Evolutionary conservation across 495 filamentous ascomycete species (phyloP).

Genomic region (Clavariopsis aquatica): DNA sequence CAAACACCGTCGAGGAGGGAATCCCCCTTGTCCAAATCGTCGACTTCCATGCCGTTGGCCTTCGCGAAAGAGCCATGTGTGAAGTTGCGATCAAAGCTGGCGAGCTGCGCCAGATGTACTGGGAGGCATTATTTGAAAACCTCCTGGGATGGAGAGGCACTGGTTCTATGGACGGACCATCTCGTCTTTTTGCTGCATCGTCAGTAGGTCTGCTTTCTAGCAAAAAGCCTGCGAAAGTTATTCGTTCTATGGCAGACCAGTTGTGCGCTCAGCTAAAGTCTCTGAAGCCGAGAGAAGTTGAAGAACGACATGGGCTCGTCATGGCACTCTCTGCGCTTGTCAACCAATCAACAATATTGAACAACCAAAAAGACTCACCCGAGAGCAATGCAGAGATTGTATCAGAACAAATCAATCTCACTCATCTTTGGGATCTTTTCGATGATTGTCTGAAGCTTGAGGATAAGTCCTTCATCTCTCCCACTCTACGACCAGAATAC

Average conservation of each 20-base stretch:
- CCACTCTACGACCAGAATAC: constrained; percentile 37
- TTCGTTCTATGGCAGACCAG: constrained; percentile 28
- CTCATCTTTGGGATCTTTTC: constrained; percentile 31
- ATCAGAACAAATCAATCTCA: constrained; percentile 6
- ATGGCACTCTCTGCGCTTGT: constrained; percentile 37
- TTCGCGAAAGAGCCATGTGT: constrained; percentile 76
- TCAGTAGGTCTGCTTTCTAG: constrained; percentile 65
- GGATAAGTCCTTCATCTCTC: constrained; percentile 35
- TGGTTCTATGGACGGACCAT: constrained; percentile 69
- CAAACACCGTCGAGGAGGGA: constrained; percentile 75
- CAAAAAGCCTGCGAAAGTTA: not conserved
- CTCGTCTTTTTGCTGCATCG: constrained; percentile 68
- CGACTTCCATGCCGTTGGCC: constrained; percentile 89
- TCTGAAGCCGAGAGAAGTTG: constrained; percentile 35
- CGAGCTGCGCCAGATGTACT: constrained; percentile 65
- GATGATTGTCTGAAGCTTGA: constrained; percentile 21
- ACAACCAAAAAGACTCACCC: not conserved
- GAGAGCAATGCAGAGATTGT: not conserved
- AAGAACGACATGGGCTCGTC: constrained; percentile 43
- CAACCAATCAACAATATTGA: constrained; percentile 2
- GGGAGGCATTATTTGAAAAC: constrained; percentile 65
- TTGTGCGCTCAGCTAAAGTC: constrained; percentile 25
- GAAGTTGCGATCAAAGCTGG: constrained; percentile 71
- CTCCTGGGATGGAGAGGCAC: constrained; percentile 88
- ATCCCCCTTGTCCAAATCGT: constrained; percentile 84